Evolutionary conservation across 2,329 filamentous ascomycete species (phyloP).

Genomic region (Aureobasidium mangrovei): DNA sequence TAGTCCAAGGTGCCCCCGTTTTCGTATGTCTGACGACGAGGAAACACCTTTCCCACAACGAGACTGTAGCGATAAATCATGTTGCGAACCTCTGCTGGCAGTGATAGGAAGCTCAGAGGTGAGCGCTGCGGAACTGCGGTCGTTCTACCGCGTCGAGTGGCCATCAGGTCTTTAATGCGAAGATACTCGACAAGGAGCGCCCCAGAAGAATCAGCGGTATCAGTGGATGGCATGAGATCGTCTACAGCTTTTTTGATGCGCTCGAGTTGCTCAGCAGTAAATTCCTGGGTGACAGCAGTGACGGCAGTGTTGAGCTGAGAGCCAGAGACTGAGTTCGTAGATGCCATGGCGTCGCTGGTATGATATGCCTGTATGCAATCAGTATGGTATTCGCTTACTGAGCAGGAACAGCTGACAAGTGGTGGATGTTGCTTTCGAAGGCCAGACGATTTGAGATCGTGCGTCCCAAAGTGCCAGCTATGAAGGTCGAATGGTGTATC

Average conservation of each 20-base stretch:
- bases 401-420: too few species aligned
- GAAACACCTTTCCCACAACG: neutral
- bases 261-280: neutral
- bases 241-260: neutral
- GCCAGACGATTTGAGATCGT: too few species aligned
- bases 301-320: neutral
- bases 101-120: neutral
- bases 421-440: too few species aligned
- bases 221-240: neutral
- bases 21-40: neutral
- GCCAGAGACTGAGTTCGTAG: neutral
- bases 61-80: neutral
- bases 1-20: neutral
- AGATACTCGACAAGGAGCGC: neutral
- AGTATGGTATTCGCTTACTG: neutral
- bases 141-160: neutral
- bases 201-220: neutral
- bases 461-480: too few species aligned
- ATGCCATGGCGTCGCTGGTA: neutral
- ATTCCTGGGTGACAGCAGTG: neutral
- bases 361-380: neutral
- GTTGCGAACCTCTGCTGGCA: neutral
- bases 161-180: neutral
- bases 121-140: neutral
- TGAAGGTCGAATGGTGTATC: too few species aligned